Conservation (phyloP, 2,329 filamentous ascomycete species). For the Thielaviopsis punctulata region DNA sequence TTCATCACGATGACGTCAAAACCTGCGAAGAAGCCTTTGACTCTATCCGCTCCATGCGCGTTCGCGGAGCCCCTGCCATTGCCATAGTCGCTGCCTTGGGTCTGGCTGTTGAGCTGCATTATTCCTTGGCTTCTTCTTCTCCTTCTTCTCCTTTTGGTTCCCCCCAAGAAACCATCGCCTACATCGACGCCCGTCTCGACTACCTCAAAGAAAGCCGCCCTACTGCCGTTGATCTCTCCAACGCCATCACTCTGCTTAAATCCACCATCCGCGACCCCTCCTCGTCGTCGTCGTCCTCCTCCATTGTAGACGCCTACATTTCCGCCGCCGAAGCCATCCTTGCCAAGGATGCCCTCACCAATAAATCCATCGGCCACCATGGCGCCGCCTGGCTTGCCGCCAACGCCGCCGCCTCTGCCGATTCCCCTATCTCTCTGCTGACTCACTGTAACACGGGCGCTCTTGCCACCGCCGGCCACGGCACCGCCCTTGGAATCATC, state of each 20-base stretch:
- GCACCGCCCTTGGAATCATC: constrained; percentile 86
- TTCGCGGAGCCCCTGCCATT: constrained; percentile 75
- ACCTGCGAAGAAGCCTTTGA: constrained; percentile 63
- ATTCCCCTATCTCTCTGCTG: constrained; percentile 52
- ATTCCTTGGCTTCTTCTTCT: constrained; percentile 14
- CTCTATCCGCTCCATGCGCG: constrained; percentile 65
- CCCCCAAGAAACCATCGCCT: constrained; percentile 42
- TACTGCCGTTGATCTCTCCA: constrained; percentile 85
- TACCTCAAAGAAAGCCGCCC: constrained; percentile 81
- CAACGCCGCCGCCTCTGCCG: constrained; percentile 32
- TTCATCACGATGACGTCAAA: constrained; percentile 57
- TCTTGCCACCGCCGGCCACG: constrained; percentile 92
- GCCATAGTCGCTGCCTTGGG: constrained; percentile 91
- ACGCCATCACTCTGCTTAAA: constrained; percentile 72
- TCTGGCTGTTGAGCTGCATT: constrained; percentile 66
- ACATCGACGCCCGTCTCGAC: constrained; percentile 61
- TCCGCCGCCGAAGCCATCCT: constrained; percentile 73
- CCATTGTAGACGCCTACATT: constrained; percentile 55
- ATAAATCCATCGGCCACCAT: constrained; percentile 65
- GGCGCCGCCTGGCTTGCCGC: constrained; percentile 69
- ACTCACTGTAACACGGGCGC: constrained; percentile 98
- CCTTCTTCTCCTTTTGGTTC: constrained; percentile 12
- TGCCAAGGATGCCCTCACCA: constrained; percentile 71
- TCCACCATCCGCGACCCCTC: constrained; percentile 36
- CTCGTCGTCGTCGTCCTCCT: constrained; percentile 24